Percentiles rank a stretch among this genome's conserved stretches.
Conservation (phyloP, 331 rosid species). For the Phaseolus coccineus region DNA sequence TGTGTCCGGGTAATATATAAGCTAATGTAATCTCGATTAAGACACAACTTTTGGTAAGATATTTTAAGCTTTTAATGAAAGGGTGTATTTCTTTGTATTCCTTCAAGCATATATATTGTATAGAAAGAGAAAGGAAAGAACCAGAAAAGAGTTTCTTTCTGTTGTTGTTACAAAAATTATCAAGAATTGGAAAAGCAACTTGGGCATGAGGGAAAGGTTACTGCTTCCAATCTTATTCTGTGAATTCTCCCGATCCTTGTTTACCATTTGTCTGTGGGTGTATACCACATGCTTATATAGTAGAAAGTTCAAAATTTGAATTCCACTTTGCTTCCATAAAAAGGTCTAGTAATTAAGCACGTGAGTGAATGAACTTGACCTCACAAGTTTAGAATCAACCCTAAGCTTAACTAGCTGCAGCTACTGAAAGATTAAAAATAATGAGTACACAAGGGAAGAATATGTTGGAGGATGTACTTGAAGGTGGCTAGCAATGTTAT, state of each 20-base stretch:
- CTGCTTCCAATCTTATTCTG: too few relatives aligned
- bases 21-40: too few relatives aligned
- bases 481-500: slow-evolving; percentile 97
- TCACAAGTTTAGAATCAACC: not conserved
- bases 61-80: not conserved
- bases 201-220: too few relatives aligned
- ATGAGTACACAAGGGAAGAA: not conserved
- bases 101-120: too few relatives aligned
- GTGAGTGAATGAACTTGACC: not conserved
- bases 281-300: not conserved
- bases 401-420: not conserved
- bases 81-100: too few relatives aligned
- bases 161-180: too few relatives aligned
- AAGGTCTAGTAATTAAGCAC: not conserved
- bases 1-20: too few relatives aligned
- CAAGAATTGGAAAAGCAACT: not conserved
- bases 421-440: not conserved
- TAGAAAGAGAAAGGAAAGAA: too few relatives aligned
- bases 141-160: not conserved
- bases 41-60: too few relatives aligned
- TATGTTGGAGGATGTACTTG: slow-evolving; percentile 63
- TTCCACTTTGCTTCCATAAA: not conserved
- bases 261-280: too few relatives aligned
- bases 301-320: slow-evolving; percentile 18
- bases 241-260: too few relatives aligned